A percentile compares a stretch with the other conserved stretches of the same genome.
These are phyloP conservation scores for Apiospora malaysiana DNA, from an alignment of 2,329 filamentous ascomycete species.

Conservation along the genomic window DNA sequence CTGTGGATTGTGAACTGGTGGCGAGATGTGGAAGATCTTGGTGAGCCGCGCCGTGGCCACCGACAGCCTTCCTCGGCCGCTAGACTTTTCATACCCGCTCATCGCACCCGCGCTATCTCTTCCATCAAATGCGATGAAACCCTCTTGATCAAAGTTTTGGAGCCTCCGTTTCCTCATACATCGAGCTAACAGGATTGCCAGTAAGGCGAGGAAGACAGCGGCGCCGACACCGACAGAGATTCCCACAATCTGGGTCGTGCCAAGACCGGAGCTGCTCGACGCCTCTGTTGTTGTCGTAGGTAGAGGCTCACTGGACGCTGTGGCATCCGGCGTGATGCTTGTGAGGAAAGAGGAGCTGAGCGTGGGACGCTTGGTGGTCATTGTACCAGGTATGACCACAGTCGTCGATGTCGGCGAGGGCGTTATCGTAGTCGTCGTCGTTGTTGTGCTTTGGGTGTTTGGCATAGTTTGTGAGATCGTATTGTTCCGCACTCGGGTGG, in stretches of 20 bases:
- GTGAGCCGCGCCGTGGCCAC: constrained; percentile 26
- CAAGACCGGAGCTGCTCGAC: constrained; percentile 31
- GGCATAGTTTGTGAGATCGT: constrained; percentile 25
- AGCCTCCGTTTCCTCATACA: constrained; percentile 48
- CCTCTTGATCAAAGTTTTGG: constrained; percentile 42
- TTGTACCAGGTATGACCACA: background rate
- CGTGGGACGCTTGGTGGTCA: background rate
- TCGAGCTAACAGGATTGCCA: constrained; percentile 52
- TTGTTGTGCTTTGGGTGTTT: constrained; percentile 23
- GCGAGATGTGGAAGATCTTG: constrained; percentile 49
- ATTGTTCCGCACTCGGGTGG: background rate
- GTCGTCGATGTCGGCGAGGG: constrained; percentile 23
- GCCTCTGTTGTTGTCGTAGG: constrained; percentile 21
- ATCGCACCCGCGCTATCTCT: constrained; percentile 41
- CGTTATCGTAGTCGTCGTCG: constrained; percentile 25
- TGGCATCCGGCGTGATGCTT: constrained; percentile 30
- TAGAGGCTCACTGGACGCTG: constrained; percentile 24
- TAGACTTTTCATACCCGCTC: background rate
- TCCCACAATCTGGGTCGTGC: constrained; percentile 58
- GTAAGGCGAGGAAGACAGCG: constrained; percentile 54
- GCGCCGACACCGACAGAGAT: constrained; percentile 62
- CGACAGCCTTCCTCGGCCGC: constrained; percentile 24
- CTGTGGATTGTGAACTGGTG: constrained; percentile 41
- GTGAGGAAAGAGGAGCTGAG: constrained; percentile 35
- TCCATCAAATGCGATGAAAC: constrained; percentile 45